A percentile compares a stretch with the other conserved stretches of the same genome.
These are phyloP conservation scores for Penicillium lividum DNA, from an alignment of 495 filamentous ascomycete species.

Conservation along the genomic window DNA sequence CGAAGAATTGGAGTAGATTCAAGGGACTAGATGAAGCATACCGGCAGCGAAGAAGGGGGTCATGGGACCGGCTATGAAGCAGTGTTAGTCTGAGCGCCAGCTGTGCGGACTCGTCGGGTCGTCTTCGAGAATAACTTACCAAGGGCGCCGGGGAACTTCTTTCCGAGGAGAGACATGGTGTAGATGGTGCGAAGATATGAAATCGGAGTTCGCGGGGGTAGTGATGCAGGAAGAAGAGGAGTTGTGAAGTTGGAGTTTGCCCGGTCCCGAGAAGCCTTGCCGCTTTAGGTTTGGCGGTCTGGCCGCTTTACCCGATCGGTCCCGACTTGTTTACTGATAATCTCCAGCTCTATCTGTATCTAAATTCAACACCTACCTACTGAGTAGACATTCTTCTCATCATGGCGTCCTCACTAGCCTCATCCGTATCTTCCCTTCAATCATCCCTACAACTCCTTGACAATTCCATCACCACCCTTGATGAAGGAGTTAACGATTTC, in stretches of 20 bases:
- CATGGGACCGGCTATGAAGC: conserved; percentile 73
- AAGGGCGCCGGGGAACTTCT: conserved; percentile 88
- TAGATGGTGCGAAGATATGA: conserved; percentile 32
- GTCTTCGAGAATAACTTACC: conserved; percentile 60
- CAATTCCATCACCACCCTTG: conserved; percentile 70
- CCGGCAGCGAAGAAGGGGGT: conserved; percentile 91
- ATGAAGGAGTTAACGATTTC: conserved; percentile 71
- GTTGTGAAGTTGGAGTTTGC: conserved; percentile 45
- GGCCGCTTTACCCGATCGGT: conserved; percentile 29
- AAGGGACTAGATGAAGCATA: conserved; percentile 51
- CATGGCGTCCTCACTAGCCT: conserved; percentile 55
- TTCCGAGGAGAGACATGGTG: conserved; percentile 80
- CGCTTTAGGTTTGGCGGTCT: conserved; percentile 32
- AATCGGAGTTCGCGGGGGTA: conserved; percentile 35
- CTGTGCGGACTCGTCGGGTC: not conserved
- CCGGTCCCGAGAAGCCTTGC: conserved; percentile 34
- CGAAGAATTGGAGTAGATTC: not conserved
- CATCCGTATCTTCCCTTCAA: conserved; percentile 69
- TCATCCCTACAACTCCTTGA: conserved; percentile 71
- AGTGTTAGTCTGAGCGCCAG: conserved; percentile 31
- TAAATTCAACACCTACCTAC: not conserved
- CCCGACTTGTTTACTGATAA: conserved; percentile 20
- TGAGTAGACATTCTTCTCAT: not conserved
- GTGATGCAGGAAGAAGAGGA: conserved; percentile 32
- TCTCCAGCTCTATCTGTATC: not conserved